Base-by-base conservation (phyloP, 768 basidiomycete species). In the Amylocystis lapponica region DNA sequence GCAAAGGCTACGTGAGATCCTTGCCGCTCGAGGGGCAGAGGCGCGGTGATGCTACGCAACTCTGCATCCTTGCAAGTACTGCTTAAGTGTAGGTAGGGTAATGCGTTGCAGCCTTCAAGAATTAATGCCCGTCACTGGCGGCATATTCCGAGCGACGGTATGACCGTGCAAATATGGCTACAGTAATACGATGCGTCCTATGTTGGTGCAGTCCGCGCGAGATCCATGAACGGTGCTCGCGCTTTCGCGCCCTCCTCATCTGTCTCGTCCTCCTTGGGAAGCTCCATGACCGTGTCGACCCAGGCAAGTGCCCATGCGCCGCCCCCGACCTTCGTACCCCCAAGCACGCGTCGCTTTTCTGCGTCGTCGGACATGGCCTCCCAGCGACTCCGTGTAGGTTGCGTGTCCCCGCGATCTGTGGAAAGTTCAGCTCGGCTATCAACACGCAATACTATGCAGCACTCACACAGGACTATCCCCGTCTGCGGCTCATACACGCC, bases 401-500 rank as follows among this genome's bases (percentile, higher is more conserved):
- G 91, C 1, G 86, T 88, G 54, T 89, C 81, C 1, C 67, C 60
- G 13, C 84, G 85, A 60, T 90, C 89, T 91, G 45, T 9, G 27
- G 46, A 20, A 16, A 16, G 47, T 4, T 1, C 7, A 10, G n/a
- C 47, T 32, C 25, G 45, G 19, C 47, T 27, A 43, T 27, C 6
- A 25, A 36, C 20, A 26, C 10, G 46, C 36, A 29, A 12, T 34
- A 35, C 9, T 31, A 49, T 16, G 10, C 39, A 25, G 21, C 46
- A 41, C 48, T 56, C 57, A 90, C 89, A 87, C 54, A 83, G 76
- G 5, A 90, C 74, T 25, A 82, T 59, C 29, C 82, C 81, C 0
- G 82, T 74, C 57, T 95, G 90, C 7, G 89, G 81, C 52, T 95
- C 92, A 54, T 92, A 94, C 17, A 82, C 69, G 1, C 88, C 90